Conservation (phyloP, 805 yeast genomes). For the Teunomyces kruisii region DNA sequence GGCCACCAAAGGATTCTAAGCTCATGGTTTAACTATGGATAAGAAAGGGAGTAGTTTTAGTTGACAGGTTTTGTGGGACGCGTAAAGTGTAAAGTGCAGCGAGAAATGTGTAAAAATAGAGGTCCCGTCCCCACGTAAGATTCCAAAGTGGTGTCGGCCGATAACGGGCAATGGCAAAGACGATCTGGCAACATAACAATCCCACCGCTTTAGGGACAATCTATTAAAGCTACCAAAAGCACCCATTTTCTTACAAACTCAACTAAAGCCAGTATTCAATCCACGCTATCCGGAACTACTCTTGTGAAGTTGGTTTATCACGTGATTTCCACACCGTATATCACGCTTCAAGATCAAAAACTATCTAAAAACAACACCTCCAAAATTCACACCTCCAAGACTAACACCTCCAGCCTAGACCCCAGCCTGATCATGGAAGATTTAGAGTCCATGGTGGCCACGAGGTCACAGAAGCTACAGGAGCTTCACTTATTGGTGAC, state of each 20-base stretch:
- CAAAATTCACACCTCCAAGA: not conserved
- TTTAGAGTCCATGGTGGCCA: slow-evolving; percentile 6
- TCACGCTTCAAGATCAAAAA: slow-evolving; percentile 14
- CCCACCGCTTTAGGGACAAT: no score
- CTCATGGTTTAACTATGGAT: slow-evolving; percentile 29
- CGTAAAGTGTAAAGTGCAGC: not conserved
- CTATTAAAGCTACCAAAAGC: no score
- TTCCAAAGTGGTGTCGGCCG: no score
- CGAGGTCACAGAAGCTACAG: slow-evolving; percentile 17
- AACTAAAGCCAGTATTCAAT: no score
- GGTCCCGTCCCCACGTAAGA: no score
- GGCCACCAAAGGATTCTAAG: slow-evolving; percentile 42
- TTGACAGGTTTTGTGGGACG: not conserved
- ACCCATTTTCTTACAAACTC: no score
- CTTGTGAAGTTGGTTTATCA: slow-evolving; percentile 8
- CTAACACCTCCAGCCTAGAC: not conserved
- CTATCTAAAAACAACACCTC: not conserved
- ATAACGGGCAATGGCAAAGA: no score
- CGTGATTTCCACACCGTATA: slow-evolving; percentile 22
- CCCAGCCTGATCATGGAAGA: slow-evolving; percentile 3
- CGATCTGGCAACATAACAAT: no score
- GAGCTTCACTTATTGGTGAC: slow-evolving; percentile 18
- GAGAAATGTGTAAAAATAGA: not conserved
- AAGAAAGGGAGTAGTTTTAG: not conserved
- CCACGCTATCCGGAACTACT: no score